Base-by-base conservation (phyloP, 2,329 filamentous ascomycete species). In the Emmonsia crescens region DNA sequence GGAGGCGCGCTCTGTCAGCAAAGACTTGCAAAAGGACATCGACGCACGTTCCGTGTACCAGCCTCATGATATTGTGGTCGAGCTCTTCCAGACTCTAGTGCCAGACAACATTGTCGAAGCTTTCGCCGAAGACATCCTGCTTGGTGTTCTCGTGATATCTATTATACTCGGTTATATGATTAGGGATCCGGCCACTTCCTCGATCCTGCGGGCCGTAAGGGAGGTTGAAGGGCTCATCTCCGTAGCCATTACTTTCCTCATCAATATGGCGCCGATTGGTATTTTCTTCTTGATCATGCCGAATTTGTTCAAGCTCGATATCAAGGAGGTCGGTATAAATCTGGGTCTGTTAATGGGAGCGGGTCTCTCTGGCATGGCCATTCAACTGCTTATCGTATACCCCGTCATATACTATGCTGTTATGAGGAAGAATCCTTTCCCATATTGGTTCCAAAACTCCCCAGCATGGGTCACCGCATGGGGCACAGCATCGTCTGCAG, bases 391-490 rank as follows among this genome's bases (percentile, higher is more conserved):
- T 65, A 66, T 82, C 62, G 59, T 82, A 19, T 70, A 81, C 0
- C 80, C 80, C 0, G 63, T 74, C 51, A 66, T 80, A 42, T 80
- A 74, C 71, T 76, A 76, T 58, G 51, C 48, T 24, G 71, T 80
- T 60, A 75, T 74, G 0, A 70, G 78, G 57, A 68, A 70, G 62
- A 83, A 83, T 65, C 79, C 80, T 0, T 83, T 79, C 60, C 60
- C 72, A 0, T 73, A 76, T 66, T 82, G 80, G 79, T 21, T 79
- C 62, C 78, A 75, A 62, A 77, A 75, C 63, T 79, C 78, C 2
- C 78, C 77, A 0, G 79, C 80, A 0, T 83, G 80, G 81, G 73
- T 82, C 58, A 82, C 80, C 1, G 80, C 80, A 0, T 83, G 80
- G 80, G 80, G 80, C 46, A 78, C 79, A 12, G 80, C 80, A 0